Conservation (phyloP, 2,329 filamentous ascomycete species). For the Didymella exigua region DNA sequence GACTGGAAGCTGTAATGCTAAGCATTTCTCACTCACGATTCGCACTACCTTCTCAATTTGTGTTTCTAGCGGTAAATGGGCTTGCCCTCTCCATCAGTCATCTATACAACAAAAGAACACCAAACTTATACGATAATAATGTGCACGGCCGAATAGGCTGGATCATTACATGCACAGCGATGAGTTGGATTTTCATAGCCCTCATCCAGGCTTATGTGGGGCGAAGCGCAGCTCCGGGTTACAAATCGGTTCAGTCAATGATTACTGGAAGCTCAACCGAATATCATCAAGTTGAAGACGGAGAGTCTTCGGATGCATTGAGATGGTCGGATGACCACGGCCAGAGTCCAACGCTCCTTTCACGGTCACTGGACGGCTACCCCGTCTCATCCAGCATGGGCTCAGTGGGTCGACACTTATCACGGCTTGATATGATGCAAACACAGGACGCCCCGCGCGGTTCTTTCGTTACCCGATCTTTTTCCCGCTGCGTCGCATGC, state of each 20-base stretch:
- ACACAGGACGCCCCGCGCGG: too few species aligned
- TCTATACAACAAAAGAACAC: slow-evolving; percentile 77
- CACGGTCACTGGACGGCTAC: too few species aligned
- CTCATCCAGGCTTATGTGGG: slow-evolving; percentile 67
- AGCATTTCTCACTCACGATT: slow-evolving; percentile 80
- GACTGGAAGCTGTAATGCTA: slow-evolving; percentile 77
- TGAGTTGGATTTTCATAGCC: slow-evolving; percentile 71
- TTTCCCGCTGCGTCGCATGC: slow-evolving; percentile 60
- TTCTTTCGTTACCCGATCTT: slow-evolving; percentile 45
- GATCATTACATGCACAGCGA: slow-evolving; percentile 75
- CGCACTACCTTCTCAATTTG: slow-evolving; percentile 70
- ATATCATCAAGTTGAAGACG: too few species aligned
- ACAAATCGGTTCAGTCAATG: too few species aligned
- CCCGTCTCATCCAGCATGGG: too few species aligned
- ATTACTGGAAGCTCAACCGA: too few species aligned
- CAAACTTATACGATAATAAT: slow-evolving; percentile 85
- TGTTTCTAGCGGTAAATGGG: slow-evolving; percentile 52
- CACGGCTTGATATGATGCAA: too few species aligned
- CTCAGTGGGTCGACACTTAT: too few species aligned
- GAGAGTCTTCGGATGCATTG: too few species aligned
- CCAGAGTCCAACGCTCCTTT: too few species aligned
- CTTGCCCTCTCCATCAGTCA: slow-evolving; percentile 48
- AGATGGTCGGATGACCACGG: too few species aligned
- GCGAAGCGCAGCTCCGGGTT: too few species aligned
- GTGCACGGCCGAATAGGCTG: slow-evolving; percentile 89